These are phyloP conservation scores for Zarea fungicola DNA, from an alignment of 2,329 filamentous ascomycete species.

Conservation along the genomic window DNA sequence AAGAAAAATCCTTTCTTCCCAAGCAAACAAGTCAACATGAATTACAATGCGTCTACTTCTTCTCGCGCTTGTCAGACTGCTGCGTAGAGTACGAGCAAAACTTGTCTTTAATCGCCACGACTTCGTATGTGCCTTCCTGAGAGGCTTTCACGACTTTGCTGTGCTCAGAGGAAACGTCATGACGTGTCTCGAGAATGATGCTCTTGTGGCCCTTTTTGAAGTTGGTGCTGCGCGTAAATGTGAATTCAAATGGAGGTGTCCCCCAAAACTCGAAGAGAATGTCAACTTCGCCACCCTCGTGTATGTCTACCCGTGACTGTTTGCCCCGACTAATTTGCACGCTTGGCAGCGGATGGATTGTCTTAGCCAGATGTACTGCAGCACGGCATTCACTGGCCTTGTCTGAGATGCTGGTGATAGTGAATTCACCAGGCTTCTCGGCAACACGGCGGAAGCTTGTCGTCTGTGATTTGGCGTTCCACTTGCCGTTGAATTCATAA, in stretches of 20 bases:
- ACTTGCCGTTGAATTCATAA: constrained; percentile 80
- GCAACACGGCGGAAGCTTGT: constrained; percentile 91
- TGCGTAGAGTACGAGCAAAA: constrained; percentile 84
- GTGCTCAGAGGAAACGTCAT: constrained; percentile 78
- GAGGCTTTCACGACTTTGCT: constrained; percentile 77
- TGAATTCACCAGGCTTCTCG: constrained; percentile 83
- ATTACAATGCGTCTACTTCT: too few species aligned
- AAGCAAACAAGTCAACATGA: neutral
- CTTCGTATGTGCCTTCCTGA: constrained; percentile 95
- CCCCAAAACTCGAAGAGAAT: constrained; percentile 95
- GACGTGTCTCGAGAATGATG: constrained; percentile 81
- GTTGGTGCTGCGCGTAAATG: constrained; percentile 88
- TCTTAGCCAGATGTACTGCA: constrained; percentile 69
- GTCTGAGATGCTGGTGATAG: constrained; percentile 81
- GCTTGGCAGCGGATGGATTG: constrained; percentile 86
- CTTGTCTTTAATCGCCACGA: constrained; percentile 90
- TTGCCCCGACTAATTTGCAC: constrained; percentile 84
- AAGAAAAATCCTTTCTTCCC: neutral
- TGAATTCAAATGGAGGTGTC: constrained; percentile 95
- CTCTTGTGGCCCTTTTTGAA: constrained; percentile 72
- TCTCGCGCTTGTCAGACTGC: constrained; percentile 47
- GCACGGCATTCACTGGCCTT: constrained; percentile 84
- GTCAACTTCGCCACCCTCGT: constrained; percentile 91
- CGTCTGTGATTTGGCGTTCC: constrained; percentile 72
- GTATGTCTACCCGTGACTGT: constrained; percentile 81